Conservation (phyloP, 2,329 filamentous ascomycete genomes). For the Camillea tinctor region DNA sequence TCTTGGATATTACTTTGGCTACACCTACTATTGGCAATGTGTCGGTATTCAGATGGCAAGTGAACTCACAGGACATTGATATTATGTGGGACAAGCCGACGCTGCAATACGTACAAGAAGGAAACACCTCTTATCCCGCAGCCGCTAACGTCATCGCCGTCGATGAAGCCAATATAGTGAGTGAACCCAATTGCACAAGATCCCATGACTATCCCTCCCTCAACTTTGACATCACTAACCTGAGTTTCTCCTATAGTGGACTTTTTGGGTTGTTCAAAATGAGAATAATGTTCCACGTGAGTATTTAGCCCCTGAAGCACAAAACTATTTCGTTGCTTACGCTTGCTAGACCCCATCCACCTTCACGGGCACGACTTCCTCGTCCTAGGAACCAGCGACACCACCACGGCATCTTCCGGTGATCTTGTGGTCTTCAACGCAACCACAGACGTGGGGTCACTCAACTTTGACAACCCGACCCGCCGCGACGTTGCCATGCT, state of each 20-base stretch:
- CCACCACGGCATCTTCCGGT: conserved; percentile 9
- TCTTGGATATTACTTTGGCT: conserved; percentile 25
- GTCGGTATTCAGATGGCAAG: conserved; percentile 30
- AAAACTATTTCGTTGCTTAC: not conserved
- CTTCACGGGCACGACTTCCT: conserved; percentile 21
- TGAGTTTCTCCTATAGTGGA: conserved; percentile 18
- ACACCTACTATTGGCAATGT: conserved; percentile 17
- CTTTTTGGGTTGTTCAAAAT: conserved; percentile 34
- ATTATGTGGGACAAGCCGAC: conserved; percentile 42
- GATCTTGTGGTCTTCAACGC: conserved; percentile 17
- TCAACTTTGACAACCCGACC: conserved; percentile 42
- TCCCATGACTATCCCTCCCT: not conserved
- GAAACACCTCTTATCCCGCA: conserved; percentile 26
- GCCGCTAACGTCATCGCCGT: conserved; percentile 29
- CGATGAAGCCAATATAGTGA: conserved; percentile 18
- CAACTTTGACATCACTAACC: not conserved
- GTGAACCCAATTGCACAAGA: not conserved
- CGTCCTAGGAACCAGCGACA: conserved; percentile 27
- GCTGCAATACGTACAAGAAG: conserved; percentile 35
- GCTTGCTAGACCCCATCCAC: conserved; percentile 14
- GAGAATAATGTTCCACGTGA: conserved; percentile 26
- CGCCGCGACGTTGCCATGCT: conserved; percentile 47
- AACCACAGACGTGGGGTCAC: conserved; percentile 26
- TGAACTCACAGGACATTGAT: conserved; percentile 35
- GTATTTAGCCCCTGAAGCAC: not conserved